A percentile compares a stretch with the other conserved stretches of the same genome.
phyloP scores from a whole-genome alignment of 139 green algal genomes.

The Haematococcus lacustris region DNA sequence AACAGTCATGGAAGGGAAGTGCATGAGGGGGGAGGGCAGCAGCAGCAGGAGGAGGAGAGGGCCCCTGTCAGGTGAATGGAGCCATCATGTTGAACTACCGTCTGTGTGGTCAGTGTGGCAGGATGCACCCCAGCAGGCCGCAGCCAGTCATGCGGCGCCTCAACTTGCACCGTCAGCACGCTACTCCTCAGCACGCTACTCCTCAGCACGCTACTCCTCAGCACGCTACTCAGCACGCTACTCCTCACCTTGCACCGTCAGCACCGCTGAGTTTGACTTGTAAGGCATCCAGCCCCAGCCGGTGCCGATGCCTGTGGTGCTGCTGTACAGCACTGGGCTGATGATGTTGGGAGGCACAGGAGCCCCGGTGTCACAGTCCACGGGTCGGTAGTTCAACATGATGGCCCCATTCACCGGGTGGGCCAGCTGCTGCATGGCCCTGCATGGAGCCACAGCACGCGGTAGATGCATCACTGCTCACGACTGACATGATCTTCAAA shows the following conservation, averaged over 20 bases:
- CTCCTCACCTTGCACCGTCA: not conserved
- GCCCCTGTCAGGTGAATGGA: too few relatives aligned
- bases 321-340: slow-evolving; percentile 14
- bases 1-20: too few relatives aligned
- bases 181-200: too few relatives aligned
- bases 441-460: not conserved
- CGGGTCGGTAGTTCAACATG: slow-evolving; percentile 25
- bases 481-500: not conserved
- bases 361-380: slow-evolving; percentile 21
- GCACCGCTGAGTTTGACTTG: not conserved
- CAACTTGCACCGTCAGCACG: too few relatives aligned
- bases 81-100: too few relatives aligned
- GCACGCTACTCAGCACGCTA: not conserved
- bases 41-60: too few relatives aligned
- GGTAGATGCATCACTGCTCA: not conserved
- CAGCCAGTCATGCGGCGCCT: too few relatives aligned
- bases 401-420: slow-evolving; percentile 32
- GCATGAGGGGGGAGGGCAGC: too few relatives aligned
- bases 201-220: too few relatives aligned
- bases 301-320: slow-evolving; percentile 5
- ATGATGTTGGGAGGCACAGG: slow-evolving; percentile 18
- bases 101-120: too few relatives aligned
- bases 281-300: slow-evolving; percentile 29
- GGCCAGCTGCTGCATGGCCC: slow-evolving; percentile 49
- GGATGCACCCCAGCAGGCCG: too few relatives aligned